Conservation (phyloP, 2,329 filamentous ascomycete genomes). For the Ophiocordyceps sinensis region DNA sequence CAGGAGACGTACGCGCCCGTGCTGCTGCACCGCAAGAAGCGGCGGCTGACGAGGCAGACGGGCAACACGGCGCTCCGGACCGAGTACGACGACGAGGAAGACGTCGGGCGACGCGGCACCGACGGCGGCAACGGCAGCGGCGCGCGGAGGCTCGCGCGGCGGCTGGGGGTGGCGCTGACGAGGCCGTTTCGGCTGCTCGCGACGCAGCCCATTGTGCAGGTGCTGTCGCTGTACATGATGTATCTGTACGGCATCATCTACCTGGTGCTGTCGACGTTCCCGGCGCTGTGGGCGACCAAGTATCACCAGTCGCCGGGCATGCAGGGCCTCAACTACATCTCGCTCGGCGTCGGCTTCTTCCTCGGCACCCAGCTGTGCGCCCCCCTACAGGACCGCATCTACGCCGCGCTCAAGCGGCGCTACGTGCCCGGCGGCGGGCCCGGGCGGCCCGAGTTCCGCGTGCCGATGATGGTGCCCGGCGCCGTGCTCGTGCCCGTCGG, state of each 20-base stretch:
- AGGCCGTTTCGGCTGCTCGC: conserved; percentile 48
- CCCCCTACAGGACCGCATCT: conserved; percentile 29
- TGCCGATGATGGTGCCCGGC: conserved; percentile 26
- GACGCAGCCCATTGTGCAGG: conserved; percentile 49
- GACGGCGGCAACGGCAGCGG: background rate
- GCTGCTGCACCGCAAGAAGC: conserved; percentile 45
- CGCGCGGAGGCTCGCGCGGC: conserved; percentile 19
- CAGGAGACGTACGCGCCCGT: conserved; percentile 45
- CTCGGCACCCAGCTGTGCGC: conserved; percentile 22
- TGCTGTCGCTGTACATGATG: conserved; percentile 50
- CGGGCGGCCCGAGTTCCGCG: conserved; percentile 26
- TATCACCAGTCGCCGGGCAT: conserved; percentile 42
- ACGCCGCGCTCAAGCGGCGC: conserved; percentile 22
- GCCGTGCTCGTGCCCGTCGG: conserved; percentile 26
- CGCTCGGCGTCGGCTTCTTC: conserved; percentile 13
- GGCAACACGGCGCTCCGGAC: no score
- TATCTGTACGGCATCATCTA: conserved; percentile 51
- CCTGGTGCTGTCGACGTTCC: conserved; percentile 32
- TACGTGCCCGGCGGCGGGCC: conserved; percentile 15
- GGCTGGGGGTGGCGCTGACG: conserved; percentile 40
- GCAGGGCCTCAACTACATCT: conserved; percentile 20
- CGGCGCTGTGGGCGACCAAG: conserved; percentile 39
- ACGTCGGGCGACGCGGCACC: conserved; percentile 33
- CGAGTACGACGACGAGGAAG: conserved; percentile 14
- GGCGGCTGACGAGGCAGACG: conserved; percentile 33